Percentiles rank a stretch among this genome's conserved stretches.
Conservation (phyloP, 805 yeast genomes). For the Metschnikowia orientalis region DNA sequence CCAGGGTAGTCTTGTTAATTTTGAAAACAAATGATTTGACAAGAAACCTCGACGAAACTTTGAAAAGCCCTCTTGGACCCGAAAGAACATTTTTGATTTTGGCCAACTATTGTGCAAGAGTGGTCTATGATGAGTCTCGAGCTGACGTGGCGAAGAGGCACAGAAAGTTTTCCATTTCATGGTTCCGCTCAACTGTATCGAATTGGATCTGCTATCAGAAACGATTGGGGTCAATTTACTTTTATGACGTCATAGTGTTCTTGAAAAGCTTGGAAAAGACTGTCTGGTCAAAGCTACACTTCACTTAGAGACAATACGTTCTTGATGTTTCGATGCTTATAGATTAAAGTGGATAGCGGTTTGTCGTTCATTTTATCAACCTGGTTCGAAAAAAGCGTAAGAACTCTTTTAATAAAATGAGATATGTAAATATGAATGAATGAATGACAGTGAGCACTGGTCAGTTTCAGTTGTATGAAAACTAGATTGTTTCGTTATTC, state of each 20-base stretch:
- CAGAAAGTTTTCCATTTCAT: slow-evolving; percentile 18
- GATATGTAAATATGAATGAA: too few relatives aligned
- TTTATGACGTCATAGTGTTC: slow-evolving; percentile 32
- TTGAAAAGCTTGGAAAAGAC: slow-evolving; percentile 10
- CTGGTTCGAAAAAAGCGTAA: too few relatives aligned
- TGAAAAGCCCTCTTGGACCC: slow-evolving; percentile 79
- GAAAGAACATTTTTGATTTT: slow-evolving; percentile 83
- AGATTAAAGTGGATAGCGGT: too few relatives aligned
- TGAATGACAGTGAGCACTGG: too few relatives aligned
- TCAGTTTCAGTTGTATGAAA: neutral
- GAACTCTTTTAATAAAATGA: too few relatives aligned
- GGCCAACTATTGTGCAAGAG: slow-evolving; percentile 83
- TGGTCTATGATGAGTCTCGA: slow-evolving; percentile 65
- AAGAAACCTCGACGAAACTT: slow-evolving; percentile 78
- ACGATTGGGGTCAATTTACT: slow-evolving; percentile 27
- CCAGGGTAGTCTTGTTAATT: slow-evolving; percentile 78
- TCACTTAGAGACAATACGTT: too few relatives aligned
- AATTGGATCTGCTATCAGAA: slow-evolving; percentile 35
- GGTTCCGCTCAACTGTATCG: slow-evolving; percentile 16
- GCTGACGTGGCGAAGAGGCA: slow-evolving; percentile 31
- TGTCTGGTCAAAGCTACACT: slow-evolving; percentile 1
- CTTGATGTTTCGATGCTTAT: neutral
- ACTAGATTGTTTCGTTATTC: slow-evolving; percentile 27
- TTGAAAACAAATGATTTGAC: slow-evolving; percentile 93
- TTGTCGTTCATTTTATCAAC: too few relatives aligned